phyloP scores from a whole-genome alignment of 441 rosid species.

The Gossypium davidsonii region DNA sequence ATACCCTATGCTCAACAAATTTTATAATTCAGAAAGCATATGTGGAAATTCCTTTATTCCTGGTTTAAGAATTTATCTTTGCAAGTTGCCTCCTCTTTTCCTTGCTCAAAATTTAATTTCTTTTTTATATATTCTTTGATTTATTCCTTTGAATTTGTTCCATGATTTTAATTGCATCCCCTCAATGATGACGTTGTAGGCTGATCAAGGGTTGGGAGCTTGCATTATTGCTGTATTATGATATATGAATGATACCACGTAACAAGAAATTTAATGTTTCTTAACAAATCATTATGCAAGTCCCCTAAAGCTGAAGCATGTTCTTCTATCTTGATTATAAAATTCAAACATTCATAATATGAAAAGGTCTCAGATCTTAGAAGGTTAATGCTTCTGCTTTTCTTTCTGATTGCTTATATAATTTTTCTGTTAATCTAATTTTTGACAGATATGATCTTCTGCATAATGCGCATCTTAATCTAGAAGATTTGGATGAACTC shows the following conservation, averaged over 20 bases:
- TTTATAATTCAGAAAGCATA: neutral
- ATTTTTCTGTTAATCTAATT: constrained; percentile 3
- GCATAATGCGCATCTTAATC: constrained; percentile 96
- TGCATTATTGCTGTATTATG: constrained; percentile 1
- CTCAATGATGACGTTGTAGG: neutral
- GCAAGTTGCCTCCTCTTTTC: neutral
- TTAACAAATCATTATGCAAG: neutral
- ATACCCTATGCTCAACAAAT: neutral
- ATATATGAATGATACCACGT: neutral
- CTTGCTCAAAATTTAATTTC: neutral
- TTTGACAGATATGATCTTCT: constrained; percentile 81
- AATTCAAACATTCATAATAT: neutral
- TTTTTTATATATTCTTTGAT: neutral
- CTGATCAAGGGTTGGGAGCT: neutral
- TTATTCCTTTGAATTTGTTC: neutral
- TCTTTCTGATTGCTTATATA: neutral
- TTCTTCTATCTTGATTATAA: constrained; percentile 1
- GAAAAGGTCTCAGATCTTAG: neutral
- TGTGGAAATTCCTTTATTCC: neutral
- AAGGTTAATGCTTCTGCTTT: neutral
- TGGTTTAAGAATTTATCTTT: constrained; percentile 5
- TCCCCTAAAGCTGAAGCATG: neutral
- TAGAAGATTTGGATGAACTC: constrained; percentile 86
- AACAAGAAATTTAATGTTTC: neutral
- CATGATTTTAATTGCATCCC: neutral